Evolutionary conservation across 192 early-diverging fungal genomes (phyloP), one percentile per base, ranked within the genome.

Genomic region (Hyaloraphidium curvatum): DNA sequence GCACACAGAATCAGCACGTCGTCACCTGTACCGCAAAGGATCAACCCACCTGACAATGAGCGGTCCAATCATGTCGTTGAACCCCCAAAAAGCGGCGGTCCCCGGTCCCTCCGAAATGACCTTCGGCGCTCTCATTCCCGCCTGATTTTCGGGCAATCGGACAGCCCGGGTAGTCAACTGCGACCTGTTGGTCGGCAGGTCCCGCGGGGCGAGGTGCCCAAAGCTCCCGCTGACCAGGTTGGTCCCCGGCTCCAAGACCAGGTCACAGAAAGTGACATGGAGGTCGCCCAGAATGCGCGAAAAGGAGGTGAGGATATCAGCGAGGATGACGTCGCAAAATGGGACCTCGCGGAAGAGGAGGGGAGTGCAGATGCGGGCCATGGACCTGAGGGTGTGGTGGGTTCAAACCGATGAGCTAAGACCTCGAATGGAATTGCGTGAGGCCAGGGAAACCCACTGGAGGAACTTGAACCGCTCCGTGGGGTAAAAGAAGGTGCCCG

Each of bases 261-360:
- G 68, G 59, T 83, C 74, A 39, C 81, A 78, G 14, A 65, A 65
- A 0, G 84, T 76, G 9, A 76, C 65, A 51, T 78, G 75, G 11
- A 89, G 55, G 60, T 95, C 93, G 9, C 86, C 84, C 53, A 94
- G 70, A 17, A 91, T 83, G 40, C 83, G 76, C 1, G 91, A 84
- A 64, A 87, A 94, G 52, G 84, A 88, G 0, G 91, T 96, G 65
- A 97, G 59, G 27, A 96, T 85, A 75, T 97, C 94, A 0, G 91
- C 90, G 48, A 97, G 65, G 29, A 97, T 79, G 25, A 91, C 74
- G 56, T 97, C 94, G 0, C 64, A 67, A 51, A 86, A 73, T 25
- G 66, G 71, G 2, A 86, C 81, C 52, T 68, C 63, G 1, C 67
- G 30, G 41, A 63, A 56, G 22, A 80, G 39, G 43, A 60, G 62